Conservation (phyloP, 257 asterid species). For the Ajuga chamaepitys region DNA sequence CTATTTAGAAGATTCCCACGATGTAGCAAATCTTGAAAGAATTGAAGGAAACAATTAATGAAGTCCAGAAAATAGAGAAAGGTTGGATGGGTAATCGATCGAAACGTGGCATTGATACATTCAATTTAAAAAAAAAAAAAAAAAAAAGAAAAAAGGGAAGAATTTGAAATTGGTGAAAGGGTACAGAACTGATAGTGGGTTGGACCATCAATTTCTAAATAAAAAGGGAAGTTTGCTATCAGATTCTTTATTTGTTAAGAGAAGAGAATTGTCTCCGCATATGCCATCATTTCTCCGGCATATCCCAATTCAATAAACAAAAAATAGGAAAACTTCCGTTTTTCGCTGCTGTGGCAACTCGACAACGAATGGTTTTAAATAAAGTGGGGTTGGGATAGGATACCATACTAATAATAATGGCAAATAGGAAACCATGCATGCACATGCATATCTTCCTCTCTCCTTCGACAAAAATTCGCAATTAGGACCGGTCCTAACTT, state of each 20-base stretch:
- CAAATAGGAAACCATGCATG: slow-evolving; percentile 14
- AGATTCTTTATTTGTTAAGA: not conserved
- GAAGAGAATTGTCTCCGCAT: slow-evolving; percentile 29
- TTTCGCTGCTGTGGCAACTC: slow-evolving; percentile 20
- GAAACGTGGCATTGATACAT: not conserved
- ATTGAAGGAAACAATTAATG: not conserved
- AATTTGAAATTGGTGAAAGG: not conserved
- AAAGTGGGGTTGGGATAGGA: not conserved
- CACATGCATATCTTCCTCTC: slow-evolving; percentile 2
- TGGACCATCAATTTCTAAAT: not conserved
- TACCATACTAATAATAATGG: too few relatives aligned
- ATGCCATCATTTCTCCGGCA: slow-evolving; percentile 28
- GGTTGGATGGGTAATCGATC: not conserved
- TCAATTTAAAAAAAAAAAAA: not conserved
- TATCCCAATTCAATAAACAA: slow-evolving; percentile 18
- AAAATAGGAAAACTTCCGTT: not conserved
- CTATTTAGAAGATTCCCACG: too few relatives aligned
- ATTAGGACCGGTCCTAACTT: too few relatives aligned
- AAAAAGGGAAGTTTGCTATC: not conserved
- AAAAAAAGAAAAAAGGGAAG: not conserved
- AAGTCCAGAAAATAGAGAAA: not conserved
- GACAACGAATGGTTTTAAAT: slow-evolving; percentile 5
- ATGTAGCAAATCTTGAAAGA: not conserved
- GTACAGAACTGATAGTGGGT: slow-evolving; percentile 4
- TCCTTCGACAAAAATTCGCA: too few relatives aligned